Percentiles rank a stretch among this genome's conserved stretches.
Evolutionary conservation across 2,329 filamentous ascomycete species (phyloP).

Genomic region (Aspergillus sojae): DNA sequence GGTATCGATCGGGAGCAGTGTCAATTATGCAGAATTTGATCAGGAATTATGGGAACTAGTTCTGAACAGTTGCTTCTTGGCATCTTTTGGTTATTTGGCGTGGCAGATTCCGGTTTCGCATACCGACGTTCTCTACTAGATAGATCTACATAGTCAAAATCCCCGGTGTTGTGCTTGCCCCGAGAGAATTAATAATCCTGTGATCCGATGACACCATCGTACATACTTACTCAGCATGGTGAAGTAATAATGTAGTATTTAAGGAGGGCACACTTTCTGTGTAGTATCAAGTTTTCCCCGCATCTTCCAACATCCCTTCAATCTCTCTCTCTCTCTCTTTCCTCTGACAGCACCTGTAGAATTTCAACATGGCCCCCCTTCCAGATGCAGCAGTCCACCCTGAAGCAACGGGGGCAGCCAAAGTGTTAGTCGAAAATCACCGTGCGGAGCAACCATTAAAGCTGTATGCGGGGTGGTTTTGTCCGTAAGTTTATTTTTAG

Average conservation of each 20-base stretch:
- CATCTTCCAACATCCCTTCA: not conserved
- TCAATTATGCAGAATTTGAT: slow-evolving; percentile 76
- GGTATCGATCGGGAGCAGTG: slow-evolving; percentile 75
- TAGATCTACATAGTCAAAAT: not conserved
- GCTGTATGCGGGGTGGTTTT: slow-evolving; percentile 77
- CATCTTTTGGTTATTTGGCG: not conserved
- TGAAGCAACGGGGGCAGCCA: slow-evolving; percentile 49
- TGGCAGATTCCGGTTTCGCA: not conserved
- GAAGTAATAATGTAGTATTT: not conserved
- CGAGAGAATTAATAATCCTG: not conserved
- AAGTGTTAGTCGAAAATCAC: slow-evolving; percentile 38
- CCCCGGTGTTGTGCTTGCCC: not conserved
- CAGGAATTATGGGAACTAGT: slow-evolving; percentile 65
- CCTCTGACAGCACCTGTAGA: not conserved
- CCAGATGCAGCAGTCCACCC: slow-evolving; percentile 49
- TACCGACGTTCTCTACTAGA: not conserved
- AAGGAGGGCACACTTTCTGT: not conserved
- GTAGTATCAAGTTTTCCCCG: not conserved
- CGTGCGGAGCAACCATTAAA: slow-evolving; percentile 49
- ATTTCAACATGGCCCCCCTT: slow-evolving; percentile 29
- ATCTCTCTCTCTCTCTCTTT: not conserved
- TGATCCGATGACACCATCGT: slow-evolving; percentile 12
- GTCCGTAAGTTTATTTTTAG: slow-evolving; percentile 43
- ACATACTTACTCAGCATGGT: not conserved
- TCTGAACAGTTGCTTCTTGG: not conserved